Base-by-base conservation (phyloP, 805 yeast genomes). In the Monosporozyma siamensis region DNA sequence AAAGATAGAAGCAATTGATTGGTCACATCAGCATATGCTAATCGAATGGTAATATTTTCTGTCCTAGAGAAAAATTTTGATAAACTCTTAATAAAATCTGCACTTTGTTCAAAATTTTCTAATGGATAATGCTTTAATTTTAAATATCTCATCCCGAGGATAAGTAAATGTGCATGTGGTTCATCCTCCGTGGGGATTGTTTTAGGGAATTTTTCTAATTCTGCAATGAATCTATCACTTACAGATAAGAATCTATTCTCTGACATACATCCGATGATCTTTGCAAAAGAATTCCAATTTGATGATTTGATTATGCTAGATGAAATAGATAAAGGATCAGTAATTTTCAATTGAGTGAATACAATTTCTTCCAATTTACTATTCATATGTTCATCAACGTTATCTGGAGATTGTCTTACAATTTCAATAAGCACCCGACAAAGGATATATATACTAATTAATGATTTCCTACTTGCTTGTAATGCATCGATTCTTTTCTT, bases 341-440 rank as follows among this genome's bases (percentile, higher is more conserved):
- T 86, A 2, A 89, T 78, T 50, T 84, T 78, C 43, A 92, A 66
- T 61, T 92, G 97, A 12, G 86, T 80, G 66, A 87, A 92, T 23
- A 90, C 94, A 40, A 89, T 89, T 51, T 92, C 97, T 60, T 92
- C 97, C 8, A 92, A 68, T 52, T 84, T 85, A 39, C 78, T 84
- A 15, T 84, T 82, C 30, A 90, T 67, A 46, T 85, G 95, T 39
- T 78, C 86, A 6, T 89, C 94, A 42, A 80, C 69, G 0, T 75
- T 72, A 9, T 77, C 80, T 6, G 95, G 80, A 1, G 94, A 78
- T 57, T 90, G 97, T 50, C 80, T 79, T 15, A 90, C 95, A 10
- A 92, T 88, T 56, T 90, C 97, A 43, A 90, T 84, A 41, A 92
- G 69, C 0, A 89, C 97, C 35, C 98, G 74, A 63, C 97, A 90